Evolutionary conservation across 768 basidiomycete species (phyloP).

Genomic region (Lepiota brunneoincarnata): DNA sequence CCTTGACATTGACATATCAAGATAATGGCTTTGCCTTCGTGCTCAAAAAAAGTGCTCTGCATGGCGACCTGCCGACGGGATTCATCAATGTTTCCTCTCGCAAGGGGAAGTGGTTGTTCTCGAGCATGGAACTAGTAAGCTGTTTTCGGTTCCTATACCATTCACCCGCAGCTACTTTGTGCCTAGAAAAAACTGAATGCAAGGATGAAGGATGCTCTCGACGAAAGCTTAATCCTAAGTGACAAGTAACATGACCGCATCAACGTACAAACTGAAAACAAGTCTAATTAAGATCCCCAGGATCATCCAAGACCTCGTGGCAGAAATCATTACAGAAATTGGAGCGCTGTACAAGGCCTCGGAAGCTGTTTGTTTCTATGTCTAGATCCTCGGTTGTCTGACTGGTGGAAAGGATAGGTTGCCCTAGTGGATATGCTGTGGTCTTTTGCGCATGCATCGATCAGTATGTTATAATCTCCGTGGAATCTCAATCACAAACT

Average conservation of each 20-base stretch:
- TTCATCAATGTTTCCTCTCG: slow-evolving; percentile 68
- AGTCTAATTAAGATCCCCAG: slow-evolving; percentile 31
- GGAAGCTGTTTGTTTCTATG: slow-evolving; percentile 60
- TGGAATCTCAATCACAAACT: background rate
- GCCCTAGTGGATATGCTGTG: slow-evolving; percentile 88
- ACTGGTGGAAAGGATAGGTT: slow-evolving; percentile 42
- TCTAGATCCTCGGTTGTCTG: background rate
- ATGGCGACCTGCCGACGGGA: slow-evolving; percentile 61
- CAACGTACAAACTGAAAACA: background rate
- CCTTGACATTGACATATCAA: slow-evolving; percentile 67
- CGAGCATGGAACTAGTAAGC: slow-evolving; percentile 77
- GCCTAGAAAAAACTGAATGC: slow-evolving; percentile 83
- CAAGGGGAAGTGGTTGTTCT: slow-evolving; percentile 73
- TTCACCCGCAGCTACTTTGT: background rate
- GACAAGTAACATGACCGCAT: slow-evolving; percentile 49
- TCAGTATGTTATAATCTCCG: slow-evolving; percentile 50
- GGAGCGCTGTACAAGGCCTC: slow-evolving; percentile 87
- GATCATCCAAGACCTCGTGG: slow-evolving; percentile 76
- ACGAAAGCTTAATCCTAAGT: slow-evolving; percentile 85
- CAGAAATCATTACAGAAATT: slow-evolving; percentile 65
- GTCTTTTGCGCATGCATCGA: slow-evolving; percentile 82
- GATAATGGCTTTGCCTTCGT: slow-evolving; percentile 73
- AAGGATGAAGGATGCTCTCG: slow-evolving; percentile 86
- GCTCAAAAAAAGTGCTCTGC: slow-evolving; percentile 65
- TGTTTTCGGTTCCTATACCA: background rate